phyloP scores from a whole-genome alignment of 441 rosid genomes.

The Pelargonium fulgidum region DNA sequence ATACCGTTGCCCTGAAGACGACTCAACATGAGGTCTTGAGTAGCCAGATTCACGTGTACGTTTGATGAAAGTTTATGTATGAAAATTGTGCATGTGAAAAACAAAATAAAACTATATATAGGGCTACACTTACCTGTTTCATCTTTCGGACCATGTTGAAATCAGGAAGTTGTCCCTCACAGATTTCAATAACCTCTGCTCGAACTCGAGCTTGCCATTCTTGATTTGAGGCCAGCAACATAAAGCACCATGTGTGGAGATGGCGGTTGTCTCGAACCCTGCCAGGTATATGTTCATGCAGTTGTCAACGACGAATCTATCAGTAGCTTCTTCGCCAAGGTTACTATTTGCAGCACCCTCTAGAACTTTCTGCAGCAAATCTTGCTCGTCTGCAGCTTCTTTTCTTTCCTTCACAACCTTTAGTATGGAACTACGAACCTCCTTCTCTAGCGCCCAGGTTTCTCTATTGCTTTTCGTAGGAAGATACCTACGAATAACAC shows the following conservation, averaged over 20 bases:
- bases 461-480: slow-evolving; percentile 37
- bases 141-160: slow-evolving; percentile 37
- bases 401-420: slow-evolving; percentile 36
- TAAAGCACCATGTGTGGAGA: slow-evolving; percentile 53
- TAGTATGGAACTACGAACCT: slow-evolving; percentile 27
- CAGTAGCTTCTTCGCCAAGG: slow-evolving; percentile 26
- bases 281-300: slow-evolving; percentile 65
- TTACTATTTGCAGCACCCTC: slow-evolving; percentile 33
- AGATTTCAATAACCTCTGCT: slow-evolving; percentile 36
- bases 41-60: too few species aligned
- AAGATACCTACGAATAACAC: slow-evolving; percentile 8
- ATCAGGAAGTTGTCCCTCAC: slow-evolving; percentile 35
- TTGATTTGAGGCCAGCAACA: slow-evolving; percentile 55
- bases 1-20: too few species aligned
- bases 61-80: too few species aligned
- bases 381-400: slow-evolving; percentile 20
- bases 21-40: too few species aligned
- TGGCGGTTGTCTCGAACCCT: slow-evolving; percentile 54
- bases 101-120: background rate
- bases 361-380: slow-evolving; percentile 32
- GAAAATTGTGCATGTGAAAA: background rate
- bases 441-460: slow-evolving; percentile 42
- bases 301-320: slow-evolving; percentile 49
- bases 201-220: slow-evolving; percentile 57
- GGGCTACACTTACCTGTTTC: slow-evolving; percentile 35